phyloP scores from a whole-genome alignment of 495 filamentous ascomycete genomes.

The Xylaria scruposa region DNA sequence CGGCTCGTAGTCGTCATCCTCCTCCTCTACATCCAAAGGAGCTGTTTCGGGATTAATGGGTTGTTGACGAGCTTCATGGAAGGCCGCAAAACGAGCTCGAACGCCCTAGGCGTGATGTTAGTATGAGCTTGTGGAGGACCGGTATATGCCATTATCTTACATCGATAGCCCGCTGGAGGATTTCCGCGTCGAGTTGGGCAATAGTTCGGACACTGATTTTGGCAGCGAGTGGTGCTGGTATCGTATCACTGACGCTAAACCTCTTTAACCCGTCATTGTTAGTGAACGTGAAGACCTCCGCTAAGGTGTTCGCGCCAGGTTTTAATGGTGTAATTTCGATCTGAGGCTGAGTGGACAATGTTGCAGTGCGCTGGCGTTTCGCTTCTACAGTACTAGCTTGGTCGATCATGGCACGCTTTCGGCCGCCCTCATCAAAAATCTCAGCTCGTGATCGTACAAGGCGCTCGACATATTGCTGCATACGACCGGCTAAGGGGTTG shows the following conservation, averaged over 20 bases:
- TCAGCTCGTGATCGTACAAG: conserved; percentile 76
- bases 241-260: conserved; percentile 77
- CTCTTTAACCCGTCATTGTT: conserved; percentile 71
- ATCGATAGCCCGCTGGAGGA: conserved; percentile 73
- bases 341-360: conserved; percentile 41
- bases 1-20: conserved; percentile 89
- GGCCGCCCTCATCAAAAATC: conserved; percentile 74
- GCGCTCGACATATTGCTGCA: conserved; percentile 83
- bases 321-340: conserved; percentile 69
- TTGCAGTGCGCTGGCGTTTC: conserved; percentile 47
- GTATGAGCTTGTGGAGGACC: conserved; percentile 26
- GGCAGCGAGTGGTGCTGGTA: conserved; percentile 76
- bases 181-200: conserved; percentile 63
- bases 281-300: conserved; percentile 84
- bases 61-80: conserved; percentile 46
- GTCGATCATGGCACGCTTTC: conserved; percentile 76
- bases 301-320: conserved; percentile 74
- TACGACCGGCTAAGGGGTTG: conserved; percentile 68
- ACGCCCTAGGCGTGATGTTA: conserved; percentile 39
- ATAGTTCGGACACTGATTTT: conserved; percentile 78
- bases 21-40: conserved; percentile 68
- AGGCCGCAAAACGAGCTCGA: conserved; percentile 46
- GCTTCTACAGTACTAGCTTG: conserved; percentile 65
- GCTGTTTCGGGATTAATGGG: conserved; percentile 55
- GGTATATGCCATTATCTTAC: conserved; percentile 42